These are phyloP conservation scores for Exophiala alcalophila DNA, from an alignment of 2,329 filamentous ascomycete species.

Conservation along the genomic window DNA sequence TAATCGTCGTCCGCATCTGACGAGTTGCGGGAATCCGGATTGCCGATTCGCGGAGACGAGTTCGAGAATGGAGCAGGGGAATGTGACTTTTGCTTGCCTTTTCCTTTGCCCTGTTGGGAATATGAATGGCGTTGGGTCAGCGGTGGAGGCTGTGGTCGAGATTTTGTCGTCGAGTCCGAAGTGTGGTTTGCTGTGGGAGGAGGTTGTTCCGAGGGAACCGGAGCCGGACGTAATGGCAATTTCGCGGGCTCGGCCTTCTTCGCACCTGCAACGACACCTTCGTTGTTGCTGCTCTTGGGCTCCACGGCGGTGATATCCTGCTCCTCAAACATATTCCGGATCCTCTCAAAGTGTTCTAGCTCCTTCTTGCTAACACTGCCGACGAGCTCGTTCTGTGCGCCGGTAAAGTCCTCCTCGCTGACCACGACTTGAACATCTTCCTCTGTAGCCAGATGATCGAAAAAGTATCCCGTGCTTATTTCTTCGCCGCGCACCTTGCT, in stretches of 20 bases:
- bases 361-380: constrained; percentile 91
- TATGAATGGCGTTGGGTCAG: constrained; percentile 12
- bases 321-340: constrained; percentile 76
- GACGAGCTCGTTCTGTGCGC: constrained; percentile 80
- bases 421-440: constrained; percentile 86
- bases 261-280: constrained; percentile 35
- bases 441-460: constrained; percentile 81
- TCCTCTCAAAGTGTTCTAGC: constrained; percentile 82
- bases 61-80: background rate
- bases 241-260: constrained; percentile 28
- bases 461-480: constrained; percentile 88
- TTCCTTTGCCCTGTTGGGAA: constrained; percentile 25
- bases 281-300: constrained; percentile 37
- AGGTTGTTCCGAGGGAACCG: background rate
- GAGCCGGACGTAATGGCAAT: constrained; percentile 31
- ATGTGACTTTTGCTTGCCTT: constrained; percentile 31
- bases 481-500: constrained; percentile 40
- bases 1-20: constrained; percentile 37
- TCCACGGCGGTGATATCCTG: constrained; percentile 35
- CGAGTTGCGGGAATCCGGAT: constrained; percentile 29
- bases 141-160: background rate
- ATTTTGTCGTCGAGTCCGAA: background rate
- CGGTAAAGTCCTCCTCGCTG: constrained; percentile 80
- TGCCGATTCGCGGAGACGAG: constrained; percentile 25
- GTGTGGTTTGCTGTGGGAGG: constrained; percentile 2